Evolutionary conservation across 1,284 basidiomycete species (phyloP).

Genomic region (Dichomitus squalens): DNA sequence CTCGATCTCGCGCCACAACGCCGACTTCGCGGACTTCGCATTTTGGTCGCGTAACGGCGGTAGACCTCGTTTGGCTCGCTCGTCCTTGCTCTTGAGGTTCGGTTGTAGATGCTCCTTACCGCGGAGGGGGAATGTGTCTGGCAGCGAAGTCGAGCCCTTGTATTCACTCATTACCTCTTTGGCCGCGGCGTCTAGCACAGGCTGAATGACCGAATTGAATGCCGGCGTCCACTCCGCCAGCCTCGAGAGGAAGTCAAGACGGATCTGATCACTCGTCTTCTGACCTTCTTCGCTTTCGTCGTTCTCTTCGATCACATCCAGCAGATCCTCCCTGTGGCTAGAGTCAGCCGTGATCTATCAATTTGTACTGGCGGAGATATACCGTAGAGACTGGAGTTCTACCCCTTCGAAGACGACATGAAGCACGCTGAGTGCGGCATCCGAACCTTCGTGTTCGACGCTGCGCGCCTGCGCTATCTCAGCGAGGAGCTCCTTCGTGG

Average conservation of each 20-base stretch:
- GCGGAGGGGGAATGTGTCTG: not conserved
- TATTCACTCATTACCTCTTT: not conserved
- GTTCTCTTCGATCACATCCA: not conserved
- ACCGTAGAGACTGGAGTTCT: not conserved
- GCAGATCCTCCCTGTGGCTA: not conserved
- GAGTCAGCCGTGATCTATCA: not conserved
- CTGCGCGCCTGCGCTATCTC: not conserved
- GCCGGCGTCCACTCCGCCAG: not conserved
- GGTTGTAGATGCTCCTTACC: not conserved
- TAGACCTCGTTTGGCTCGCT: not conserved
- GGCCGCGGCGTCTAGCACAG: not conserved
- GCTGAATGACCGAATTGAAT: not conserved
- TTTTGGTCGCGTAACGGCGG: not conserved
- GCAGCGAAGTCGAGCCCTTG: too few relatives aligned
- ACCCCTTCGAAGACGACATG: constrained; percentile 1
- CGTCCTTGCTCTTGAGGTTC: not conserved
- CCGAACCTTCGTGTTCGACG: not conserved
- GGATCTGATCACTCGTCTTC: not conserved
- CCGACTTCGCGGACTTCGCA: not conserved
- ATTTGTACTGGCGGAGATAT: not conserved
- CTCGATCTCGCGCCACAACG: not conserved
- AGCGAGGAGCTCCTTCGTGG: not conserved
- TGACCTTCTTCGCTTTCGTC: not conserved
- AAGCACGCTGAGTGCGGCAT: not conserved
- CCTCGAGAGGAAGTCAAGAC: not conserved